Evolutionary conservation across 495 filamentous ascomycete species (phyloP).

Genomic region (Daldinia decipiens): DNA sequence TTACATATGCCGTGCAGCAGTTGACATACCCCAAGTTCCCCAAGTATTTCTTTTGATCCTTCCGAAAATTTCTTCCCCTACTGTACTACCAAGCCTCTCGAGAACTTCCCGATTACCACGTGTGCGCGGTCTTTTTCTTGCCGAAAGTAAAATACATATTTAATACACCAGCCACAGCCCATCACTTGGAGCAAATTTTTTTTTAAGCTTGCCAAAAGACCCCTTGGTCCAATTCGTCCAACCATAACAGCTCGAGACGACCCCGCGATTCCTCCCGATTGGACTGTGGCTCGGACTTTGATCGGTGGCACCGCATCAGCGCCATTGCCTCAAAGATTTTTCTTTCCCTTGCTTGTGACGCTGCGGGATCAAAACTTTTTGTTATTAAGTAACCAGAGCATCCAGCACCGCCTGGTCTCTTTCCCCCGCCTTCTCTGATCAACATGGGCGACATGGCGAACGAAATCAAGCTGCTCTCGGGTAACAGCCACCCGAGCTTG

Average conservation of each 20-base stretch:
- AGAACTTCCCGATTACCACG: constrained; percentile 20
- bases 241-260: constrained; percentile 34
- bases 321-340: constrained; percentile 36
- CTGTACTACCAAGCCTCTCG: constrained; percentile 9
- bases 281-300: constrained; percentile 34
- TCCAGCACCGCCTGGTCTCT: constrained; percentile 17
- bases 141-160: not conserved
- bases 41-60: no score
- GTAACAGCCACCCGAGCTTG: constrained; percentile 93
- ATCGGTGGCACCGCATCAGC: constrained; percentile 30
- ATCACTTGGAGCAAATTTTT: constrained; percentile 16
- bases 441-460: constrained; percentile 68
- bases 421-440: constrained; percentile 21
- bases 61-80: not conserved
- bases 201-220: constrained; percentile 19
- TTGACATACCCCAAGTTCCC: not conserved
- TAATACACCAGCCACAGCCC: constrained; percentile 16
- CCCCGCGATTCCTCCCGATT: constrained; percentile 46
- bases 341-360: constrained; percentile 38
- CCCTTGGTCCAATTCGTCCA: constrained; percentile 17
- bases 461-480: constrained; percentile 95
- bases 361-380: constrained; percentile 31
- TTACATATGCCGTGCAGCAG: not conserved
- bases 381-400: constrained; percentile 31
- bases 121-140: constrained; percentile 4